Evolutionary conservation across 2,329 filamentous ascomycete genomes (phyloP).

Genomic region (Exophiala aquamarina): DNA sequence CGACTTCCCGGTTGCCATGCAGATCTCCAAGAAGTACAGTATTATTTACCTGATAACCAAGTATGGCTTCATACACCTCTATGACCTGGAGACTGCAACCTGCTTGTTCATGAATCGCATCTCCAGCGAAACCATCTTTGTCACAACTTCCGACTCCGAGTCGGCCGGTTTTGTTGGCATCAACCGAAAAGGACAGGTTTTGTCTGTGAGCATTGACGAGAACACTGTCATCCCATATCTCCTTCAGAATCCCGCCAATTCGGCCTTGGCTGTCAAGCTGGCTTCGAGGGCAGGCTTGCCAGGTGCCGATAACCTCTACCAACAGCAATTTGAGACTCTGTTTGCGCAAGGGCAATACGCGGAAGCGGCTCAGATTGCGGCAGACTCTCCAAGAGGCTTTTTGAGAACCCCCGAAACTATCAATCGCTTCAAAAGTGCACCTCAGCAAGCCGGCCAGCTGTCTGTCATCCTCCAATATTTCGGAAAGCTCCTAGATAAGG

Average conservation of each 20-base stretch:
- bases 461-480: conserved; percentile 97
- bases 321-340: conserved; percentile 87
- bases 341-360: conserved; percentile 76
- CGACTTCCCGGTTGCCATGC: conserved; percentile 97
- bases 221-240: conserved; percentile 89
- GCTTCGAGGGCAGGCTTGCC: conserved; percentile 91
- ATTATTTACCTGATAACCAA: conserved; percentile 97
- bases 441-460: conserved; percentile 72
- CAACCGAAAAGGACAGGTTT: conserved; percentile 95
- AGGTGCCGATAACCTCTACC: conserved; percentile 90
- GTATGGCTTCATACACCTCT: conserved; percentile 98
- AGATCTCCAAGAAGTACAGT: conserved; percentile 94
- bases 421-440: conserved; percentile 88
- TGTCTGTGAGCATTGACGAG: conserved; percentile 92
- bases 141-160: conserved; percentile 78
- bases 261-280: conserved; percentile 90
- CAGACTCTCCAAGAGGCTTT: conserved; percentile 94
- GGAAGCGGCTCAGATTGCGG: conserved; percentile 92
- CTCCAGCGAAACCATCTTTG: conserved; percentile 98
- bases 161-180: conserved; percentile 89
- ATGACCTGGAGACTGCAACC: conserved; percentile 91
- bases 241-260: conserved; percentile 93
- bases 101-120: conserved; percentile 99
- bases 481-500: conserved; percentile 94
- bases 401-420: conserved; percentile 92